A percentile compares a stretch with the other conserved stretches of the same genome.
Conservation (phyloP, 2,329 filamentous ascomycete species). For the Aureobasidium leucospermi region DNA sequence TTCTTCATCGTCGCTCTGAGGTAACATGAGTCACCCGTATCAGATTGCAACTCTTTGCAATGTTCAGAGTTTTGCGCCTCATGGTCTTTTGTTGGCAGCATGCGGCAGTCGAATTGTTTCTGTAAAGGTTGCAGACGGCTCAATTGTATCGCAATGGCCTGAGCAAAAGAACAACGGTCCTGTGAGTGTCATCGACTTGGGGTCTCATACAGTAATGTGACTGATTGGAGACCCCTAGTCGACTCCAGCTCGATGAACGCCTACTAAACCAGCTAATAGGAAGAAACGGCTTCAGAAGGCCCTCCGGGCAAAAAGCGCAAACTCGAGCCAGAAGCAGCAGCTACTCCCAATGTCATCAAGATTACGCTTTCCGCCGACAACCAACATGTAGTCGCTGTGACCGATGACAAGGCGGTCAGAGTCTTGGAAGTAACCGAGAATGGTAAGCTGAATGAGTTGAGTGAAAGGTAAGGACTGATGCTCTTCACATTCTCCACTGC, state of each 20-base stretch:
- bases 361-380: slow-evolving; percentile 58
- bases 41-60: slow-evolving; percentile 4
- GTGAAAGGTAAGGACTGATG: slow-evolving; percentile 53
- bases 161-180: slow-evolving; percentile 20
- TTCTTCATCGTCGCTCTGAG: not conserved
- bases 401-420: slow-evolving; percentile 84
- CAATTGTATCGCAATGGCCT: slow-evolving; percentile 56
- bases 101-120: slow-evolving; percentile 65
- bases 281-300: slow-evolving; percentile 18
- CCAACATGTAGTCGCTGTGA: slow-evolving; percentile 66
- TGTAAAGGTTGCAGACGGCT: slow-evolving; percentile 53
- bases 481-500: not conserved
- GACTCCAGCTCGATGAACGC: not conserved
- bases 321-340: slow-evolving; percentile 20
- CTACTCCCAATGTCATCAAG: slow-evolving; percentile 54
- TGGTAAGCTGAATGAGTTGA: slow-evolving; percentile 59
- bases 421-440: slow-evolving; percentile 63
- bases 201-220: not conserved
- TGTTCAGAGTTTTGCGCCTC: slow-evolving; percentile 13
- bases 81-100: slow-evolving; percentile 60
- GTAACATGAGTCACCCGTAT: slow-evolving; percentile 1
- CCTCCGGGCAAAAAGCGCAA: slow-evolving; percentile 37
- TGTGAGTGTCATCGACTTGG: slow-evolving; percentile 13
- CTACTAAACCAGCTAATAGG: not conserved
- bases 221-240: slow-evolving; percentile 7